phyloP scores from a whole-genome alignment of 2,329 filamentous ascomycete species.

The Colletotrichum karsti region DNA sequence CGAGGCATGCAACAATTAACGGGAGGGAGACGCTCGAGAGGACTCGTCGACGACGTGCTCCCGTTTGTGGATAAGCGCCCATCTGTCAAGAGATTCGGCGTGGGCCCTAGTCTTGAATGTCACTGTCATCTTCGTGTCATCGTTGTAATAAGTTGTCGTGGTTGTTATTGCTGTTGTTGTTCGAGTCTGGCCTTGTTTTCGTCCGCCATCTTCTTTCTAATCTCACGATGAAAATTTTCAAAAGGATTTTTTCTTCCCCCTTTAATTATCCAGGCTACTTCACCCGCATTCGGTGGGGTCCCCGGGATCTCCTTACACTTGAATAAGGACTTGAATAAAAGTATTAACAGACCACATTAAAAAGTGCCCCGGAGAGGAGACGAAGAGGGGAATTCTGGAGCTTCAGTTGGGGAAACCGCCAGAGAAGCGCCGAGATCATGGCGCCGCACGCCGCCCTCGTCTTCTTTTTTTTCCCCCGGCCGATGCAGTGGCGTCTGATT shows the following conservation, averaged over 20 bases:
- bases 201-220: neutral
- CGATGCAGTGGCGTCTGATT: constrained; percentile 2
- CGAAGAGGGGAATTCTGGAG: constrained; percentile 7
- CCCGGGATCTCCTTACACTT: constrained; percentile 1
- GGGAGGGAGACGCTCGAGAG: neutral
- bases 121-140: neutral
- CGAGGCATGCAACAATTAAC: constrained; percentile 1
- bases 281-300: constrained; percentile 19
- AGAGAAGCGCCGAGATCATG: constrained; percentile 25
- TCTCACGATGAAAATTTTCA: constrained; percentile 2
- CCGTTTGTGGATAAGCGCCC: constrained; percentile 12
- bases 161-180: neutral
- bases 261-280: neutral
- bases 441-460: neutral
- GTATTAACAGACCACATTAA: neutral
- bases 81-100: neutral
- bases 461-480: constrained; percentile 7
- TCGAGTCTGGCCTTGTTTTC: neutral
- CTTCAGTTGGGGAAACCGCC: constrained; percentile 26
- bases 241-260: neutral
- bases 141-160: neutral
- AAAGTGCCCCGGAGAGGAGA: constrained; percentile 16
- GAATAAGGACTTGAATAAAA: neutral
- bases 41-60: neutral
- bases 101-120: neutral